Percentiles rank a stretch among this genome's conserved stretches.
phyloP scores from a whole-genome alignment of 495 filamentous ascomycete species.

The Hypoxylon perforatum region DNA sequence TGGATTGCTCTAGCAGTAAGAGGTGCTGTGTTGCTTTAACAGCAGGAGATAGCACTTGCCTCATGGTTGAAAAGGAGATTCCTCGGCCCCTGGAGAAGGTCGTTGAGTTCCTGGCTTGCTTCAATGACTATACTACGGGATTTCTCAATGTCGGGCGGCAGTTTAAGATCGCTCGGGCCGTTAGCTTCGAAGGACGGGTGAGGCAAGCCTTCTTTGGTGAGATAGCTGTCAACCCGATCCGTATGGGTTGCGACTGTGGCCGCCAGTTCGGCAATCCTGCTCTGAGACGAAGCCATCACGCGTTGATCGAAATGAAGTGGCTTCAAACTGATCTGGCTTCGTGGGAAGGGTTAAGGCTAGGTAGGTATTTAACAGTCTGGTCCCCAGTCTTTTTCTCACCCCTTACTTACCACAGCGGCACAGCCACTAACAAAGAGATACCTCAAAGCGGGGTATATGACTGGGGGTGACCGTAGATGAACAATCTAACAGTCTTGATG shows the following conservation, averaged over 20 bases:
- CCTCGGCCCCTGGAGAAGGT: conserved; percentile 25
- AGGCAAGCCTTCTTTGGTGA: conserved; percentile 6
- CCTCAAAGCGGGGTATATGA: too few relatives aligned
- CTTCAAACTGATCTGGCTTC: not conserved
- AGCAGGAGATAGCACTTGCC: not conserved
- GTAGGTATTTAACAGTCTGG: too few relatives aligned
- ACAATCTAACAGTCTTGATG: too few relatives aligned
- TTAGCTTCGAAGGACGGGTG: conserved; percentile 26
- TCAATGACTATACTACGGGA: conserved; percentile 11
- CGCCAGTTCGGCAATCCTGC: conserved; percentile 17
- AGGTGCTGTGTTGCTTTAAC: not conserved
- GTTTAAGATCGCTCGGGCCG: conserved; percentile 14
- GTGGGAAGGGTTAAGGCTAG: too few relatives aligned
- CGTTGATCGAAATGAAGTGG: not conserved
- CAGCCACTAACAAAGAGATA: too few relatives aligned
- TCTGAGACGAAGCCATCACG: conserved; percentile 4
- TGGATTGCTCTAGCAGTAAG: not conserved
- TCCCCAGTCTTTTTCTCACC: too few relatives aligned
- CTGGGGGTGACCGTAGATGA: too few relatives aligned
- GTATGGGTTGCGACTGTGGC: conserved; percentile 6
- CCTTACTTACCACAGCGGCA: too few relatives aligned
- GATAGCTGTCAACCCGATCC: conserved; percentile 5
- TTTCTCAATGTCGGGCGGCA: conserved; percentile 23
- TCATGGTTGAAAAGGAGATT: conserved; percentile 21
- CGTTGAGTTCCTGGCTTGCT: conserved; percentile 31